Conservation (phyloP, 2,329 filamentous ascomycete species). For the Paracoccidioides brasiliensis region DNA sequence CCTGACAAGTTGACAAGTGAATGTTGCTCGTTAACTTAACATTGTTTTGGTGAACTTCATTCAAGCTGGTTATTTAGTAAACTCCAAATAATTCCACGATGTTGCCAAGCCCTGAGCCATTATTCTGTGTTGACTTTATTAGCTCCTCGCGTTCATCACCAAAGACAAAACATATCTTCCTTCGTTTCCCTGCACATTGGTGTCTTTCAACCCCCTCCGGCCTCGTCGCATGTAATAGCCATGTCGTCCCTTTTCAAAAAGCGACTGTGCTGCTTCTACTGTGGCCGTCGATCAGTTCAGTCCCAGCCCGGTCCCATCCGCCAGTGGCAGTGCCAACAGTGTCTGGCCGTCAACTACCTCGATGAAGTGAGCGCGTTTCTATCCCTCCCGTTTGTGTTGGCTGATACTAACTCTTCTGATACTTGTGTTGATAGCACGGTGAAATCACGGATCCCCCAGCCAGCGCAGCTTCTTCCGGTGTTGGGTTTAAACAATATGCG, state of each 20-base stretch:
- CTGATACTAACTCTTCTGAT: slow-evolving; percentile 12
- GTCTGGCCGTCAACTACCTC: slow-evolving; percentile 78
- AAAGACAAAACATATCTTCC: not conserved
- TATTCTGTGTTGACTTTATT: not conserved
- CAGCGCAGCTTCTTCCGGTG: slow-evolving; percentile 37
- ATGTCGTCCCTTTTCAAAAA: slow-evolving; percentile 33
- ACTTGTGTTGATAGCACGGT: slow-evolving; percentile 47
- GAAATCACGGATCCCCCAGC: slow-evolving; percentile 79
- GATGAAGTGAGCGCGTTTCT: slow-evolving; percentile 52
- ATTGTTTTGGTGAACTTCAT: no score
- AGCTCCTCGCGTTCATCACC: slow-evolving; percentile 2
- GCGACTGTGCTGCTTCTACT: slow-evolving; percentile 67
- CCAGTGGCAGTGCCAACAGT: slow-evolving; percentile 61
- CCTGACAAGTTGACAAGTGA: not conserved
- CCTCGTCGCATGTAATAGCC: slow-evolving; percentile 6
- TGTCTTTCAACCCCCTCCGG: not conserved
- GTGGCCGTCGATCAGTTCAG: slow-evolving; percentile 53
- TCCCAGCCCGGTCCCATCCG: slow-evolving; percentile 45
- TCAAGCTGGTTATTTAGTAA: not conserved
- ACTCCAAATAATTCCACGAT: not conserved
- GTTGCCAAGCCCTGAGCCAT: slow-evolving; percentile 2
- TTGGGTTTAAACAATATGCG: slow-evolving; percentile 37
- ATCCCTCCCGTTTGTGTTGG: not conserved
- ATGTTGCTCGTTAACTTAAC: not conserved
- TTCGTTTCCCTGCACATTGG: not conserved